Percentiles rank a stretch among this genome's conserved stretches.
Conservation (phyloP, 768 basidiomycete genomes). For the Psilocybe cyanescens region DNA sequence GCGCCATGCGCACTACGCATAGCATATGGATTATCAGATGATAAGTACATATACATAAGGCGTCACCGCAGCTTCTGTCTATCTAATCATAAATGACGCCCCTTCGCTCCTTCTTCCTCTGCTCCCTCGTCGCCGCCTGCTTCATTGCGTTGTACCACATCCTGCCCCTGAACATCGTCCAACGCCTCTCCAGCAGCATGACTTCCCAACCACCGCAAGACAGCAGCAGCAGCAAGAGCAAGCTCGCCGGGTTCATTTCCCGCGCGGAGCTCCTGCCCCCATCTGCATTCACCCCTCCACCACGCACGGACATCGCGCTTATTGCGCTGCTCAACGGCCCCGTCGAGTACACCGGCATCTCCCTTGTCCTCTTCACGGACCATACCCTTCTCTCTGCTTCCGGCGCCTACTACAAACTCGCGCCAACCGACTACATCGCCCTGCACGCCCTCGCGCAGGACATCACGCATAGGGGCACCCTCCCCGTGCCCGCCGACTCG, state of each 20-base stretch:
- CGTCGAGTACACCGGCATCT: background rate
- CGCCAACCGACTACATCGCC: background rate
- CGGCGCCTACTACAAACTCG: background rate
- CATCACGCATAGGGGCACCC: background rate
- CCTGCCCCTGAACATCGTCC: background rate
- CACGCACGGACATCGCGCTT: background rate
- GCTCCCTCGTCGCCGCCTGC: background rate
- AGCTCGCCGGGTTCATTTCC: background rate
- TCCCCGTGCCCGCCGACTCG: conserved; percentile 27
- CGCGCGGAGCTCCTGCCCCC: background rate
- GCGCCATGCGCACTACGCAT: background rate
- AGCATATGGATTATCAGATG: background rate
- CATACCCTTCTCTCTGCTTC: background rate
- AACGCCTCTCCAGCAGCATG: background rate
- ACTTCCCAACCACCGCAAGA: background rate
- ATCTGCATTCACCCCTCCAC: background rate
- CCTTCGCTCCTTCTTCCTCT: background rate
- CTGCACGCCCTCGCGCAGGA: background rate
- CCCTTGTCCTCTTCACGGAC: background rate
- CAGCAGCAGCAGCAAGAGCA: background rate
- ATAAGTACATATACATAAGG: conserved; percentile 1
- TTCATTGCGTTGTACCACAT: background rate
- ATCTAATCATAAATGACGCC: background rate
- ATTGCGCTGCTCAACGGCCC: background rate
- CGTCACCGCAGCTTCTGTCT: background rate